Conservation (phyloP, 2,329 filamentous ascomycete genomes). For the Curvularia spicifera region DNA sequence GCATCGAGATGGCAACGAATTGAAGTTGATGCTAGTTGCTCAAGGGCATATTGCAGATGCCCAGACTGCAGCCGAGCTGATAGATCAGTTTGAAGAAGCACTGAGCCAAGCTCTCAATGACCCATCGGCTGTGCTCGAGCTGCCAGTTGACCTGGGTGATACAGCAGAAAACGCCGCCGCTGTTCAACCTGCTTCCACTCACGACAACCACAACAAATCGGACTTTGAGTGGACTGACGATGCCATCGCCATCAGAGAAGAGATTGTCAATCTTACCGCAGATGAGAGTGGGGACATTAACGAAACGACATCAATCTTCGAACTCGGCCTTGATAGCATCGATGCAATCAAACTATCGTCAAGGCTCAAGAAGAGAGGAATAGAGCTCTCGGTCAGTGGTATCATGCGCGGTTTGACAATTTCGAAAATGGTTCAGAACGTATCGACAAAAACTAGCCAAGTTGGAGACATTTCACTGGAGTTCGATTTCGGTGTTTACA, state of each 20-base stretch:
- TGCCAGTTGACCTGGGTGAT: slow-evolving; percentile 4
- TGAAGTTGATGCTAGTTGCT: slow-evolving; percentile 67
- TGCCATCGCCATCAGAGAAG: slow-evolving; percentile 62
- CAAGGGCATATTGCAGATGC: slow-evolving; percentile 55
- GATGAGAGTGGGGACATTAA: slow-evolving; percentile 60
- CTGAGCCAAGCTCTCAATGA: slow-evolving; percentile 48
- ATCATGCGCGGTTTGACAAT: slow-evolving; percentile 78
- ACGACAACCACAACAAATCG: not conserved
- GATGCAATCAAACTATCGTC: slow-evolving; percentile 86
- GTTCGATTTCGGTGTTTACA: slow-evolving; percentile 28
- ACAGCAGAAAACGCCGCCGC: not conserved
- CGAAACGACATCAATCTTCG: slow-evolving; percentile 71
- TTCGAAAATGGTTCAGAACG: slow-evolving; percentile 59
- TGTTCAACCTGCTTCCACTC: not conserved
- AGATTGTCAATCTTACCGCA: slow-evolving; percentile 68
- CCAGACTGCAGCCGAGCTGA: slow-evolving; percentile 47
- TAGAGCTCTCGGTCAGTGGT: slow-evolving; percentile 72
- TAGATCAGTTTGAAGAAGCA: slow-evolving; percentile 53
- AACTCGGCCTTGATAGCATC: slow-evolving; percentile 89
- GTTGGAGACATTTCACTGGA: slow-evolving; percentile 10
- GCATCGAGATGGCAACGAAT: slow-evolving; percentile 54
- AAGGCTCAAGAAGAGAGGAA: slow-evolving; percentile 65
- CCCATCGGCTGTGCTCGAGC: slow-evolving; percentile 31
- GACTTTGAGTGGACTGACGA: slow-evolving; percentile 65
- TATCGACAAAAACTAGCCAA: slow-evolving; percentile 14